Evolutionary conservation across 257 asterid genomes (phyloP).

Genomic region (Cynanchum wilfordii): DNA sequence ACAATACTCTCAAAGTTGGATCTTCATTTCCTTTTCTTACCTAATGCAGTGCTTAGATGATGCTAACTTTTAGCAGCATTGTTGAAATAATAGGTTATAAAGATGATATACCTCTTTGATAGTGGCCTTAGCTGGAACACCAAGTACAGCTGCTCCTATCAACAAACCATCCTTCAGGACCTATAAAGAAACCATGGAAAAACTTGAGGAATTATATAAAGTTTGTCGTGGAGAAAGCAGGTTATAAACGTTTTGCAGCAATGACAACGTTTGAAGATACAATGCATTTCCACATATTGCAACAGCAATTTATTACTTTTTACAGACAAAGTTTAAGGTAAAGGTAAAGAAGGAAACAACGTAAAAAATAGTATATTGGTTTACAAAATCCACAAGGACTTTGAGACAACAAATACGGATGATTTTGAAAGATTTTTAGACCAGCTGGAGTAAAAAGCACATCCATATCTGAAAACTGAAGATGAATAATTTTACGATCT

Average conservation of each 20-base stretch:
- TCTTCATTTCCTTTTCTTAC: background rate
- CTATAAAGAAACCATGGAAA: conserved; percentile 34
- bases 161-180: conserved; percentile 76
- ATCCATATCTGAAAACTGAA: background rate
- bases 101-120: conserved; percentile 67
- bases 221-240: background rate
- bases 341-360: too few species aligned
- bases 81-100: background rate
- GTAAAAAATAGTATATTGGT: too few species aligned
- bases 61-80: background rate
- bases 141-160: conserved; percentile 97
- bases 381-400: too few species aligned
- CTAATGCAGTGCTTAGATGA: background rate
- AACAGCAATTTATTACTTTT: too few species aligned
- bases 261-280: too few species aligned
- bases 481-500: background rate
- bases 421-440: too few species aligned
- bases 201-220: background rate
- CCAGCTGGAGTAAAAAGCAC: background rate
- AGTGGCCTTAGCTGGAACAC: conserved; percentile 96
- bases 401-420: too few species aligned
- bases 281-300: too few species aligned
- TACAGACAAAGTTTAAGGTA: too few species aligned
- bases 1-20: too few species aligned
- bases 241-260: background rate